Evolutionary conservation across 345 rosid genomes (phyloP).

Genomic region (Clarkia xantiana): DNA sequence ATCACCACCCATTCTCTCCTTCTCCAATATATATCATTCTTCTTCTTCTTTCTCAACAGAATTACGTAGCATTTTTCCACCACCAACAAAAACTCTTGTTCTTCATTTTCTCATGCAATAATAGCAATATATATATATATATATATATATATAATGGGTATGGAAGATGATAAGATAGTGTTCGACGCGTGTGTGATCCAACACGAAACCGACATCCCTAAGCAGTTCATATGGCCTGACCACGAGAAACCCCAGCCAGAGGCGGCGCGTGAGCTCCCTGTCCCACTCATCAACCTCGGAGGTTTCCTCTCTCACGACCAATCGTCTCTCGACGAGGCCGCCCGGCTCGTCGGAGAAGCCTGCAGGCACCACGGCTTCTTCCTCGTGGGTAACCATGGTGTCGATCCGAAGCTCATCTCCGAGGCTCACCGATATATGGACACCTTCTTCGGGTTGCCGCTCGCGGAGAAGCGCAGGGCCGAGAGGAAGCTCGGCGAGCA

Average conservation of each 20-base stretch:
- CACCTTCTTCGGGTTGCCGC: slow-evolving; percentile 62
- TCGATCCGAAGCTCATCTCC: slow-evolving; percentile 37
- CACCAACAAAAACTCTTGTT: neutral
- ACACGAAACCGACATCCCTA: slow-evolving; percentile 41
- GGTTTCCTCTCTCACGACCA: slow-evolving; percentile 43
- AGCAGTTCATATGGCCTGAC: slow-evolving; percentile 87
- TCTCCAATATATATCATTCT: slow-evolving; percentile 6
- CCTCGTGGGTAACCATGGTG: slow-evolving; percentile 79
- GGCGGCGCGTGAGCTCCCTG: slow-evolving; percentile 48
- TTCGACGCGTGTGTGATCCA: slow-evolving; percentile 57
- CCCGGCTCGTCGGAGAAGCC: slow-evolving; percentile 51
- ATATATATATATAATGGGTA: too few relatives aligned
- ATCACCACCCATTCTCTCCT: too few relatives aligned
- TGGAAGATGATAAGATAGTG: too few relatives aligned
- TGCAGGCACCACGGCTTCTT: slow-evolving; percentile 82
- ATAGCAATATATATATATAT: too few relatives aligned
- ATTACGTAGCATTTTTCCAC: neutral
- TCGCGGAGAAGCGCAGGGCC: slow-evolving; percentile 54
- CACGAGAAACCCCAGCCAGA: slow-evolving; percentile 41
- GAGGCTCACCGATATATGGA: slow-evolving; percentile 61
- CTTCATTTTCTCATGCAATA: slow-evolving; percentile 12
- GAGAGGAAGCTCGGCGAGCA: slow-evolving; percentile 71
- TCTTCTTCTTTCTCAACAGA: slow-evolving; percentile 3
- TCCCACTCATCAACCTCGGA: slow-evolving; percentile 63
- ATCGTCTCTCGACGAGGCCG: slow-evolving; percentile 42